phyloP scores from a whole-genome alignment of 2,329 filamentous ascomycete genomes.

The Penicillium sp. region DNA sequence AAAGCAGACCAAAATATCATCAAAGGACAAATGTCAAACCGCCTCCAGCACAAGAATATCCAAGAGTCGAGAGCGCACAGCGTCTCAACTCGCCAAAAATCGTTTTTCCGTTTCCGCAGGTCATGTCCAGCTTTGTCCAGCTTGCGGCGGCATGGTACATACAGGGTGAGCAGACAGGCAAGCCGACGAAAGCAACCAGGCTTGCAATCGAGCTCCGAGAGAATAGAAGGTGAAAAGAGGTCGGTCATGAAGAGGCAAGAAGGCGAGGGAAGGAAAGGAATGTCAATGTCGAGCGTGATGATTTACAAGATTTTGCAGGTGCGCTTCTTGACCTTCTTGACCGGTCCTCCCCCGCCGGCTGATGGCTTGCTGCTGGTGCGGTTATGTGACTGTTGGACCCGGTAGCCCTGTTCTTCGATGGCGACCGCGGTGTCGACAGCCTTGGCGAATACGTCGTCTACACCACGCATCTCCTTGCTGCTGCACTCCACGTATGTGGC shows the following conservation, averaged over 20 bases:
- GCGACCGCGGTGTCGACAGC: constrained; percentile 86
- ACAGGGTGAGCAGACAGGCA: constrained; percentile 18
- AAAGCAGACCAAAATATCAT: constrained; percentile 5
- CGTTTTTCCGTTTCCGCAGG: constrained; percentile 13
- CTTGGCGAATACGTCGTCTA: constrained; percentile 91
- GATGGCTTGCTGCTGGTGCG: constrained; percentile 22
- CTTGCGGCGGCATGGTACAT: constrained; percentile 22
- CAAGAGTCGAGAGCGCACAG: constrained; percentile 16
- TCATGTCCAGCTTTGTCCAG: constrained; percentile 24
- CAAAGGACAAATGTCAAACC: constrained; percentile 20
- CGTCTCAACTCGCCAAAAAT: constrained; percentile 14
- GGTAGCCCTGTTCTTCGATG: constrained; percentile 59
- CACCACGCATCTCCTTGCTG: constrained; percentile 87
- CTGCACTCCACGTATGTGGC: constrained; percentile 97
- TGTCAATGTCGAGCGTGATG: background rate
- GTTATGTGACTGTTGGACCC: constrained; percentile 26
- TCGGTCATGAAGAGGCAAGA: constrained; percentile 11
- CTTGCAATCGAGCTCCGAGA: constrained; percentile 28
- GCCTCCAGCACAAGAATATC: constrained; percentile 18
- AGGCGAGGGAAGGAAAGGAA: constrained; percentile 6
- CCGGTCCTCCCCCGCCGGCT: constrained; percentile 33
- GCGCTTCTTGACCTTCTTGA: constrained; percentile 73
- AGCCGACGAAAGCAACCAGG: constrained; percentile 35
- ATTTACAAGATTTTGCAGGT: constrained; percentile 71
- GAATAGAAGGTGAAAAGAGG: constrained; percentile 10